Evolutionary conservation across 1,284 basidiomycete genomes (phyloP).

Genomic region (Moniliophthora roreri): DNA sequence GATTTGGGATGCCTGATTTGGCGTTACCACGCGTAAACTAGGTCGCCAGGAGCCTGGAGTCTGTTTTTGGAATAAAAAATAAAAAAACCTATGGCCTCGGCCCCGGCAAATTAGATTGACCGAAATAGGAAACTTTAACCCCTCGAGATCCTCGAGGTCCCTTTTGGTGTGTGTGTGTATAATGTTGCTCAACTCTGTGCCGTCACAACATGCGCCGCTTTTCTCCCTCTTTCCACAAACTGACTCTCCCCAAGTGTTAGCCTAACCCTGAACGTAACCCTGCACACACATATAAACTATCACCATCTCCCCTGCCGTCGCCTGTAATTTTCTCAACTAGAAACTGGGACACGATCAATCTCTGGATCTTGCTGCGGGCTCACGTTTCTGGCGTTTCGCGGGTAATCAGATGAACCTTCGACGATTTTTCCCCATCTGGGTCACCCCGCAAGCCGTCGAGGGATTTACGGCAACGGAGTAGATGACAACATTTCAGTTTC

Average conservation of each 20-base stretch:
- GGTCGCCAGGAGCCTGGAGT: constrained; percentile 8
- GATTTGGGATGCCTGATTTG: not conserved
- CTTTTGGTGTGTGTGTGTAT: not conserved
- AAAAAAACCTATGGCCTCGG: constrained; percentile 10
- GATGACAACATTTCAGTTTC: not conserved
- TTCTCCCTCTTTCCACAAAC: not conserved
- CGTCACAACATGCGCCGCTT: constrained; percentile 5
- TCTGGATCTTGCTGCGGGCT: not conserved
- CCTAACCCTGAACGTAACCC: not conserved
- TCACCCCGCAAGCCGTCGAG: not conserved
- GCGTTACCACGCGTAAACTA: constrained; percentile 9
- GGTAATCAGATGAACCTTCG: constrained; percentile 1
- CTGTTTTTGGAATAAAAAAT: constrained; percentile 10
- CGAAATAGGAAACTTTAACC: constrained; percentile 9
- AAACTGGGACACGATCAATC: not conserved
- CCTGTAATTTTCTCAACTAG: not conserved
- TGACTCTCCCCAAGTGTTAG: not conserved
- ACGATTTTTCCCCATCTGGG: not conserved
- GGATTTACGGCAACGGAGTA: not conserved
- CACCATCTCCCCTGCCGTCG: not conserved
- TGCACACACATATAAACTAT: not conserved
- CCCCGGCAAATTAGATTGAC: constrained; percentile 14
- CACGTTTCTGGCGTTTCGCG: not conserved
- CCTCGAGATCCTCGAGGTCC: constrained; percentile 10
- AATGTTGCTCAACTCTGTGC: not conserved